Evolutionary conservation across 345 rosid genomes (phyloP).

Genomic region (Trapa incisa): DNA sequence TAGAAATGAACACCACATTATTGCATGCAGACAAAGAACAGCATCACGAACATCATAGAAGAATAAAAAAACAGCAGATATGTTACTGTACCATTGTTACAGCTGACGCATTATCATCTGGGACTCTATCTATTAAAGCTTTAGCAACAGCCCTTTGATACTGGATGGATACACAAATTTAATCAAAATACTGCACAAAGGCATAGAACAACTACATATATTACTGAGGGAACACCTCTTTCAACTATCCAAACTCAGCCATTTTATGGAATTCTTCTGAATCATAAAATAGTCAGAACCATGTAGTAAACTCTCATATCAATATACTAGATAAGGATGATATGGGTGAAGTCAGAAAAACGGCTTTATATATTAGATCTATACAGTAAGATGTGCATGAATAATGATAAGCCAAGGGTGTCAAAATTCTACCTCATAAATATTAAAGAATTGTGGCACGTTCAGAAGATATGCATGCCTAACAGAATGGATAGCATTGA

Average conservation of each 20-base stretch:
- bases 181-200: background rate
- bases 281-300: background rate
- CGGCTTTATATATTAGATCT: background rate
- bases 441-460: background rate
- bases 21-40: background rate
- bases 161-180: conserved; percentile 34
- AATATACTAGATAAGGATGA: background rate
- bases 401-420: background rate
- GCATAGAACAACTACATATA: background rate
- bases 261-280: background rate
- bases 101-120: conserved; percentile 43
- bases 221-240: background rate
- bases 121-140: conserved; percentile 80
- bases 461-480: background rate
- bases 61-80: conserved; percentile 1
- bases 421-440: no score
- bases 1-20: conserved; percentile 5
- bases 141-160: conserved; percentile 78
- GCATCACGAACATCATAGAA: background rate
- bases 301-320: background rate
- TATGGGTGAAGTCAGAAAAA: background rate
- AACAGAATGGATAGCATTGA: background rate
- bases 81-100: conserved; percentile 49
- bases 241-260: background rate
- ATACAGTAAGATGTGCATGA: background rate